A percentile compares a stretch with the other conserved stretches of the same genome.
phyloP scores from a whole-genome alignment of 2,329 filamentous ascomycete species.

The Colletotrichum spaethianum region DNA sequence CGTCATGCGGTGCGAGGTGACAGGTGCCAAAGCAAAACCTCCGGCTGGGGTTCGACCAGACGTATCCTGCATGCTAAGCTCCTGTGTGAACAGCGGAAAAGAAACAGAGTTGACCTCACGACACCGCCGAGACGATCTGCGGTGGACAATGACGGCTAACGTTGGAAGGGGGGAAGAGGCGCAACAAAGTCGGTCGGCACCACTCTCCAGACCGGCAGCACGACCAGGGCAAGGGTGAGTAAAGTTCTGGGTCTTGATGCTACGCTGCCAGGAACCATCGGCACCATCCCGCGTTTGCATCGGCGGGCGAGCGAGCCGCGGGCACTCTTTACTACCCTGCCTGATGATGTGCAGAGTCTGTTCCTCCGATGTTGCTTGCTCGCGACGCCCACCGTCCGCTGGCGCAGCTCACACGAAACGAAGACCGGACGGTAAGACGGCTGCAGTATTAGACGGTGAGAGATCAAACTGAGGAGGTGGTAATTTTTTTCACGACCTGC shows the following conservation, averaged over 20 bases:
- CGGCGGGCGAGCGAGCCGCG: background rate
- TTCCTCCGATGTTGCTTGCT: background rate
- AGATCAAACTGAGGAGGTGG: background rate
- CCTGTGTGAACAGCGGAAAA: background rate
- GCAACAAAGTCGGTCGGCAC: background rate
- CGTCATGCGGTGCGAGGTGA: constrained; percentile 18
- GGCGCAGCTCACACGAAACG: background rate
- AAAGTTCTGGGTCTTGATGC: background rate
- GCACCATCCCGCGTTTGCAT: constrained; percentile 13
- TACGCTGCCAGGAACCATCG: constrained; percentile 24
- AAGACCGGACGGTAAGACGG: background rate
- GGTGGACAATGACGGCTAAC: background rate
- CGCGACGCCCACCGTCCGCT: background rate
- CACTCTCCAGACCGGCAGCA: background rate
- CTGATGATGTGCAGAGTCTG: background rate
- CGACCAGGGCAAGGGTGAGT: background rate
- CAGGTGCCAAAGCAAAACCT: background rate
- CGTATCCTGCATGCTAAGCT: background rate
- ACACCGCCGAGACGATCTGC: background rate
- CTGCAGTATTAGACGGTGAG: background rate
- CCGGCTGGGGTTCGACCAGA: background rate
- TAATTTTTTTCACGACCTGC: constrained; percentile 9
- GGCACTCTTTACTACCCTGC: background rate
- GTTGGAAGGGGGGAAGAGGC: background rate
- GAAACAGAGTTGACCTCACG: background rate